Evolutionary conservation across 306 rosid genomes (phyloP).

Genomic region (Lagenaria siceraria): DNA sequence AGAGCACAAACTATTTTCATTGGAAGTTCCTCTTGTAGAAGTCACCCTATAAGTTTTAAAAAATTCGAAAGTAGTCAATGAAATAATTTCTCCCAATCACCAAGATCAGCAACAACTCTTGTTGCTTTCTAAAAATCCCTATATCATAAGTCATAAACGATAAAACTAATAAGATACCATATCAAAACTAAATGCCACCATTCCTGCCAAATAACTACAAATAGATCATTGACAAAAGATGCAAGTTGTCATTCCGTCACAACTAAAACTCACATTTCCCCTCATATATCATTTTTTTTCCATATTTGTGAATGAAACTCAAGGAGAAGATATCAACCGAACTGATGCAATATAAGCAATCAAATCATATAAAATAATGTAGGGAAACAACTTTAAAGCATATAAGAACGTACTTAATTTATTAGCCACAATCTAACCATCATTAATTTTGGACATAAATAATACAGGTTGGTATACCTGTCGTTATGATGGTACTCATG

Average conservation of each 20-base stretch:
- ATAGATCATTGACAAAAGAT: neutral
- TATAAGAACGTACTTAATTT: neutral
- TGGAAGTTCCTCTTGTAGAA: neutral
- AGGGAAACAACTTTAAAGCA: neutral
- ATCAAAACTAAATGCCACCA: neutral
- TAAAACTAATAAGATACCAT: neutral
- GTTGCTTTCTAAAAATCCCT: neutral
- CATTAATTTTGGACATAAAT: neutral
- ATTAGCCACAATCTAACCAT: neutral
- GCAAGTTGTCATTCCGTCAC: neutral
- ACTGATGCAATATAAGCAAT: neutral
- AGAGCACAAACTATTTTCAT: neutral
- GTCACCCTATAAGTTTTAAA: neutral
- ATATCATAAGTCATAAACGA: neutral
- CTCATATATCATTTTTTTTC: neutral
- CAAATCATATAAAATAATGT: neutral
- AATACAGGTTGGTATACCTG: conserved; percentile 35
- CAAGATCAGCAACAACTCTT: neutral
- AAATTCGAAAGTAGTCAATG: neutral
- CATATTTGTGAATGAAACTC: neutral
- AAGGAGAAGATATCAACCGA: neutral
- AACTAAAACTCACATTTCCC: neutral
- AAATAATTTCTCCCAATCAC: neutral
- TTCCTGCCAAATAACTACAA: neutral
- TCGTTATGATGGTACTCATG: conserved; percentile 59